These are phyloP conservation scores for Akanthomyces dipterigenus DNA, from an alignment of 2,329 filamentous ascomycete genomes.

Conservation along the genomic window DNA sequence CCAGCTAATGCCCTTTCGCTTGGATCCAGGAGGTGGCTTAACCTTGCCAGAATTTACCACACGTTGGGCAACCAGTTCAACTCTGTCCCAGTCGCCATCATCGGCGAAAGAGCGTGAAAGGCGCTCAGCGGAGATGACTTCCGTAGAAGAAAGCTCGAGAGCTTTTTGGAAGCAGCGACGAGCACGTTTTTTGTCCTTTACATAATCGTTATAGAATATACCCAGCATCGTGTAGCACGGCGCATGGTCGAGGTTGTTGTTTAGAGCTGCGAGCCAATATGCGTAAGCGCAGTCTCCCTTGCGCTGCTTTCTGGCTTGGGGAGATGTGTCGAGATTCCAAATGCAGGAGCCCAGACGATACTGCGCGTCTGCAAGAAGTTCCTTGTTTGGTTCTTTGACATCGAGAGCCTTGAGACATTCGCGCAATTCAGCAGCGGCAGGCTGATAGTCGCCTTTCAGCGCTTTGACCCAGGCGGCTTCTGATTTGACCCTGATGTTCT, in stretches of 20 bases:
- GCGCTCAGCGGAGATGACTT: conserved; percentile 80
- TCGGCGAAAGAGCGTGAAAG: conserved; percentile 82
- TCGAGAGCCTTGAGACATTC: conserved; percentile 60
- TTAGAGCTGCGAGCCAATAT: conserved; percentile 75
- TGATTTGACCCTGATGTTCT: conserved; percentile 71
- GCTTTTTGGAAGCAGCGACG: conserved; percentile 95
- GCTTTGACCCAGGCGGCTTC: conserved; percentile 93
- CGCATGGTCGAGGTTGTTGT: conserved; percentile 80
- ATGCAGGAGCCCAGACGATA: conserved; percentile 82
- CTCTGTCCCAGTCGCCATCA: conserved; percentile 90
- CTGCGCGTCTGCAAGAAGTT: conserved; percentile 77
- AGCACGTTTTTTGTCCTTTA: conserved; percentile 76
- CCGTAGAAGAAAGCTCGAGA: conserved; percentile 81
- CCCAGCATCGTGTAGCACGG: conserved; percentile 89
- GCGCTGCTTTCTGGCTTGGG: conserved; percentile 68
- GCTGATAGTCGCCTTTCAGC: conserved; percentile 66
- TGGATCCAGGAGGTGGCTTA: conserved; percentile 83
- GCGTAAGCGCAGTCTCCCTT: conserved; percentile 65
- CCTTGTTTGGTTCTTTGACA: conserved; percentile 50
- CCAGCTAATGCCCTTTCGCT: conserved; percentile 91
- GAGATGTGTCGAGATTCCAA: conserved; percentile 76
- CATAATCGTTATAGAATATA: conserved; percentile 86
- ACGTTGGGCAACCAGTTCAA: conserved; percentile 84
- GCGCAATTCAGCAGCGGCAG: conserved; percentile 63
- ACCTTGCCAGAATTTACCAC: conserved; percentile 94